Evolutionary conservation across 2,329 filamentous ascomycete genomes (phyloP).

Genomic region (Tolypocladium endophyticum): DNA sequence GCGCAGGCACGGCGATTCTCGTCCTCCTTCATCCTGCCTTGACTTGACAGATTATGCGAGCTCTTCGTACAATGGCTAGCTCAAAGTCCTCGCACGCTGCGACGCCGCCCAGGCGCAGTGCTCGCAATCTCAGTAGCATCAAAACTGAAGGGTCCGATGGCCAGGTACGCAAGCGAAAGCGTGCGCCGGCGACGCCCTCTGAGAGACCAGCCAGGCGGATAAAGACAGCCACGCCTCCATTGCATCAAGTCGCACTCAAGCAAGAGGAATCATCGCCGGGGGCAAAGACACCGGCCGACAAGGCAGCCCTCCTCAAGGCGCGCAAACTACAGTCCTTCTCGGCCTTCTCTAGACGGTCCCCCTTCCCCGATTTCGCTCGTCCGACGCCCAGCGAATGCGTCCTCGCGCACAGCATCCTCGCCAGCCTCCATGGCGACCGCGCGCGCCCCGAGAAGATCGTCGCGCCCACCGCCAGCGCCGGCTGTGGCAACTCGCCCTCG

Average conservation of each 20-base stretch:
- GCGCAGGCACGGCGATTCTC: neutral
- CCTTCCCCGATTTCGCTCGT: conserved; percentile 56
- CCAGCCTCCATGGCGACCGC: conserved; percentile 53
- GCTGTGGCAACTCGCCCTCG: conserved; percentile 41
- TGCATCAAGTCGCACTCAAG: neutral
- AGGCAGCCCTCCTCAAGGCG: conserved; percentile 20
- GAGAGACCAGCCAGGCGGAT: neutral
- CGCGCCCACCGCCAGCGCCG: conserved; percentile 52
- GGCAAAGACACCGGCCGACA: conserved; percentile 3
- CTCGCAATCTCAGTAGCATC: conserved; percentile 3
- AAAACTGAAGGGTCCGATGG: neutral
- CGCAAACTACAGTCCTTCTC: conserved; percentile 33
- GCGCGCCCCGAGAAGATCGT: conserved; percentile 50
- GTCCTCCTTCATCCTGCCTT: neutral
- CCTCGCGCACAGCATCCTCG: conserved; percentile 55
- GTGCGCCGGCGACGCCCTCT: neutral
- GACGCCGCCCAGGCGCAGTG: conserved; percentile 4
- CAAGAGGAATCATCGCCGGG: neutral
- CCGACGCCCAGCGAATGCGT: conserved; percentile 60
- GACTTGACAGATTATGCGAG: neutral
- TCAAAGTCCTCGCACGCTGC: neutral
- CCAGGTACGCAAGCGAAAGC: neutral
- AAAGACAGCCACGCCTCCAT: neutral
- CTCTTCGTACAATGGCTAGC: neutral
- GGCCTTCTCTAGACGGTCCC: conserved; percentile 33